phyloP scores from a whole-genome alignment of 1,284 basidiomycete species.

The Peniophora sp. region DNA sequence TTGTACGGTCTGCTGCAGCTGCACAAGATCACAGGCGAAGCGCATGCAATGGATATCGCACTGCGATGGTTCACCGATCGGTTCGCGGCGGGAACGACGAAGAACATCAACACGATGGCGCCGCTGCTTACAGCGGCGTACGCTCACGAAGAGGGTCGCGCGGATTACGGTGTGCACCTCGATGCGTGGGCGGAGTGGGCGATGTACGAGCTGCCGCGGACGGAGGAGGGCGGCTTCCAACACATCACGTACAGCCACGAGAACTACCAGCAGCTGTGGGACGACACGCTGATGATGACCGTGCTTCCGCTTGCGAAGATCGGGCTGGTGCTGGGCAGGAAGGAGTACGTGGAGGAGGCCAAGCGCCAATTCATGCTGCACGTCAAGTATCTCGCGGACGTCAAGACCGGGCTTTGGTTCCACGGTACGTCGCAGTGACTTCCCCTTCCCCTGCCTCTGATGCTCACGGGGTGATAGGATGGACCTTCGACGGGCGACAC shows the following conservation, averaged over 20 bases:
- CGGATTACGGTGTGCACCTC: conserved; percentile 35
- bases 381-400: conserved; percentile 43
- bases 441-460: conserved; percentile 8
- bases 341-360: conserved; percentile 53
- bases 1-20: conserved; percentile 39
- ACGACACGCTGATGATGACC: conserved; percentile 64
- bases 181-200: conserved; percentile 64
- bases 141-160: conserved; percentile 34
- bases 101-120: conserved; percentile 67
- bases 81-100: conserved; percentile 49
- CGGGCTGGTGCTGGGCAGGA: conserved; percentile 45
- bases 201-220: conserved; percentile 51
- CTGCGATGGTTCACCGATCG: conserved; percentile 50
- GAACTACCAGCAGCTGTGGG: conserved; percentile 56
- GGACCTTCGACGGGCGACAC: conserved; percentile 44
- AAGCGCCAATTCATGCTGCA: conserved; percentile 53
- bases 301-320: conserved; percentile 57
- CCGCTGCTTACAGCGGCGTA: conserved; percentile 52
- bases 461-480: conserved; percentile 25
- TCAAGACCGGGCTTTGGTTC: conserved; percentile 44
- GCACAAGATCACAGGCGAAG: conserved; percentile 35
- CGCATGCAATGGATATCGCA: conserved; percentile 37
- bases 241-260: conserved; percentile 51
- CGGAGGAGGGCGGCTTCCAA: conserved; percentile 52
- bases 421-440: conserved; percentile 34